Evolutionary conservation across 805 yeast species (phyloP).

Genomic region (Candida dajiaensis): DNA sequence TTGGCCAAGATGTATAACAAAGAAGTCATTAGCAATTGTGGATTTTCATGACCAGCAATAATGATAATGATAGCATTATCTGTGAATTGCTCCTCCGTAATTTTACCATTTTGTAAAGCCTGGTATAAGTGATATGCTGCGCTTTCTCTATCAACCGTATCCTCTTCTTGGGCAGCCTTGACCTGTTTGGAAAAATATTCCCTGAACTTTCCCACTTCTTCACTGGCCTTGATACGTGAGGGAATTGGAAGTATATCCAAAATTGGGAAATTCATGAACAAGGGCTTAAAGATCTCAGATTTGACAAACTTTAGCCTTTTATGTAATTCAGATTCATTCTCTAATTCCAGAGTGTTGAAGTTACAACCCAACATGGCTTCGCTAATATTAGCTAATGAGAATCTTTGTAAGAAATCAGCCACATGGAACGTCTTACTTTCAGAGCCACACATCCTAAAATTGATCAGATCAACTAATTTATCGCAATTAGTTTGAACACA

Average conservation of each 20-base stretch:
- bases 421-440: constrained; percentile 17
- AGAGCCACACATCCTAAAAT: constrained; percentile 10
- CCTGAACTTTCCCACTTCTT: constrained; percentile 38
- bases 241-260: constrained; percentile 46
- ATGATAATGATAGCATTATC: constrained; percentile 51
- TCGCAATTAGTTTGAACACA: constrained; percentile 35
- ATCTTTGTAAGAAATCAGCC: constrained; percentile 39
- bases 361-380: constrained; percentile 46
- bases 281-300: constrained; percentile 47
- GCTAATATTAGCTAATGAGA: constrained; percentile 43
- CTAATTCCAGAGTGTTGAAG: constrained; percentile 32
- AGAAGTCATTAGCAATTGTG: constrained; percentile 45
- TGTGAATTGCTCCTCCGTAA: constrained; percentile 40
- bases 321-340: constrained; percentile 29
- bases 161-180: constrained; percentile 22
- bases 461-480: constrained; percentile 26
- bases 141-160: constrained; percentile 24
- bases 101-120: constrained; percentile 31
- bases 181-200: constrained; percentile 30
- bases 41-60: constrained; percentile 63
- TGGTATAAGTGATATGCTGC: constrained; percentile 37
- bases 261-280: constrained; percentile 49
- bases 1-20: constrained; percentile 42
- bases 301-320: constrained; percentile 38
- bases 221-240: constrained; percentile 37